These are phyloP conservation scores for Geranium rotundifolium DNA, from an alignment of 345 rosid species.

Conservation along the genomic window DNA sequence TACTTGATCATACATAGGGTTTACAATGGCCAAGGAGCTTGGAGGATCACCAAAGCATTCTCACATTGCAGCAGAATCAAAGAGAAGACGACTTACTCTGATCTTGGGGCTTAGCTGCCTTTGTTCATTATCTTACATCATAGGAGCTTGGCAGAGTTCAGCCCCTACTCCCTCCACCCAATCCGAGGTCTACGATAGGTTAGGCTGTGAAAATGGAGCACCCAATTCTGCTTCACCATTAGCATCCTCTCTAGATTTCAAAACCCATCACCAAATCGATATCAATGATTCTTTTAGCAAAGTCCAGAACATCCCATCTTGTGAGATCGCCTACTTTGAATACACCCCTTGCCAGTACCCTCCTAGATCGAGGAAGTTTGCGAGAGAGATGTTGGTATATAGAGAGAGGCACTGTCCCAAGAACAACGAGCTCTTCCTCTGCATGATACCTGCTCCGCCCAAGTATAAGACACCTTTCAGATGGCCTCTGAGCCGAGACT, in stretches of 20 bases:
- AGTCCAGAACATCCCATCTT: constrained; percentile 39
- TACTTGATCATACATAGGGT: constrained; percentile 7
- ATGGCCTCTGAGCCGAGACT: constrained; percentile 96
- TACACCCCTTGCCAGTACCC: constrained; percentile 86
- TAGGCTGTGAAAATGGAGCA: constrained; percentile 29
- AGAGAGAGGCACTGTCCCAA: constrained; percentile 88
- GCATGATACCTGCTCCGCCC: constrained; percentile 92
- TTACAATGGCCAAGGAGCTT: constrained; percentile 47
- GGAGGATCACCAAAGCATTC: constrained; percentile 49
- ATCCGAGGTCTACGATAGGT: constrained; percentile 24
- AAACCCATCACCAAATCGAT: constrained; percentile 60
- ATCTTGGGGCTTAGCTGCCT: constrained; percentile 67
- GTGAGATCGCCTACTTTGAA: constrained; percentile 65
- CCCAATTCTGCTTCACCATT: constrained; percentile 22
- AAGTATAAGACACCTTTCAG: constrained; percentile 87
- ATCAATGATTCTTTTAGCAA: constrained; percentile 22
- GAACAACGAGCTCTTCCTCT: constrained; percentile 53
- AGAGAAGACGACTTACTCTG: constrained; percentile 68
- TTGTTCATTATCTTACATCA: constrained; percentile 62
- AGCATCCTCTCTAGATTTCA: constrained; percentile 38
- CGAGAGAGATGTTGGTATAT: constrained; percentile 70
- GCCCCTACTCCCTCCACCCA: constrained; percentile 21
- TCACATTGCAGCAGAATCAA: constrained; percentile 38
- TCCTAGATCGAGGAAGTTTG: constrained; percentile 60
- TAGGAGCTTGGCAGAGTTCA: constrained; percentile 81